These are phyloP conservation scores for Yamagishiella unicocca DNA, from an alignment of 139 green algal species.

Conservation along the genomic window DNA sequence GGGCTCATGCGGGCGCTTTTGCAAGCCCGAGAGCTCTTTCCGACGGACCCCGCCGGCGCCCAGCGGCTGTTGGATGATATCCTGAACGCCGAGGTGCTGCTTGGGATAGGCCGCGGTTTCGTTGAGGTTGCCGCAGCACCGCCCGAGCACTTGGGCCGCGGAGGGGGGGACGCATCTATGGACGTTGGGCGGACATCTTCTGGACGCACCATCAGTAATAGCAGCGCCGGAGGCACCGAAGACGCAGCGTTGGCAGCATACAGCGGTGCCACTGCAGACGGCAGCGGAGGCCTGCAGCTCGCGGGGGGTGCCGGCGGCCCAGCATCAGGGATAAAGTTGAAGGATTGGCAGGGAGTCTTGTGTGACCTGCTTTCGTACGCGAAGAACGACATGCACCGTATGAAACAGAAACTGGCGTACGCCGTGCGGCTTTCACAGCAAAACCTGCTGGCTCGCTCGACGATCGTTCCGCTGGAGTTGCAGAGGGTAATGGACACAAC, in stretches of 20 bases:
- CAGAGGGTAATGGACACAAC: background rate
- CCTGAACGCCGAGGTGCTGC: slow-evolving; percentile 16
- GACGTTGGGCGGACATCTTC: slow-evolving; percentile 2
- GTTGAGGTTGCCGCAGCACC: background rate
- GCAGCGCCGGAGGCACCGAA: background rate
- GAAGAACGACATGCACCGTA: background rate
- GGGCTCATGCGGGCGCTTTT: background rate
- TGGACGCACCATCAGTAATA: background rate
- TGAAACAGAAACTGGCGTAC: background rate
- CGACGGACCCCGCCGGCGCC: background rate
- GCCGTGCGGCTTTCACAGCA: background rate
- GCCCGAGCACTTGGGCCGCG: background rate
- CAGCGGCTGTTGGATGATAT: slow-evolving; percentile 28
- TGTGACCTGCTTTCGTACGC: background rate
- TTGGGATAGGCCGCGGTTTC: slow-evolving; percentile 17
- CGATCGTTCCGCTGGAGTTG: slow-evolving; percentile 4
- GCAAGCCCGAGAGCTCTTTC: slow-evolving; percentile 1
- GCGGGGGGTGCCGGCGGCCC: background rate
- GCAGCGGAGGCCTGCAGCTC: background rate
- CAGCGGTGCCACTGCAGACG: background rate
- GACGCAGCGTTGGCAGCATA: background rate
- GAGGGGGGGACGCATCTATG: background rate
- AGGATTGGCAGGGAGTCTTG: background rate
- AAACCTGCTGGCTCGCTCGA: background rate
- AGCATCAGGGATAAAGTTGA: background rate